A percentile compares a stretch with the other conserved stretches of the same genome.
phyloP scores from a whole-genome alignment of 2,329 filamentous ascomycete species.

The Fonsecaea nubica region DNA sequence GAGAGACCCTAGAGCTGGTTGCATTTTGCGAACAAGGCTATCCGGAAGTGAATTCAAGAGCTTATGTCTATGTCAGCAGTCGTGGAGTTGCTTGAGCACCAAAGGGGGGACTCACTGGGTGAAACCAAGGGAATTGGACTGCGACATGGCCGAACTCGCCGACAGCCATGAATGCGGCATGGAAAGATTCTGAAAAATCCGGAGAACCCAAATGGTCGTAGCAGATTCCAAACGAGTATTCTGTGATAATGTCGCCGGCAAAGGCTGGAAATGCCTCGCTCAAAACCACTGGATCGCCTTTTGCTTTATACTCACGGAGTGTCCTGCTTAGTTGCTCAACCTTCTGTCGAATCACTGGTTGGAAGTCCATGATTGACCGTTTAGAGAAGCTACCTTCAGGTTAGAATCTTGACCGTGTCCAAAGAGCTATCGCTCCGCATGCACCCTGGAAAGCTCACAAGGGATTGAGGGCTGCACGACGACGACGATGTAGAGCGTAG shows the following conservation, averaged over 20 bases:
- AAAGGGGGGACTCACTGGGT: slow-evolving; percentile 6
- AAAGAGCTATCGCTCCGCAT: background rate
- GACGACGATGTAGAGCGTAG: slow-evolving; percentile 45
- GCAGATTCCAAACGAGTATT: slow-evolving; percentile 43
- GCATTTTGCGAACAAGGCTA: slow-evolving; percentile 8
- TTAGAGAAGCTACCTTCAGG: slow-evolving; percentile 48
- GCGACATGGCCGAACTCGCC: slow-evolving; percentile 26
- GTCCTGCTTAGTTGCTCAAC: slow-evolving; percentile 12
- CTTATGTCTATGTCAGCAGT: slow-evolving; percentile 2
- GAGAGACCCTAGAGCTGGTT: slow-evolving; percentile 8
- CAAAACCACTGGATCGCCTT: slow-evolving; percentile 2
- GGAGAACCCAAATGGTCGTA: slow-evolving; percentile 20
- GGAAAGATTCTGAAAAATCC: slow-evolving; percentile 25
- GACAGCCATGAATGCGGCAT: slow-evolving; percentile 36
- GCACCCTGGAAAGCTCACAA: slow-evolving; percentile 33
- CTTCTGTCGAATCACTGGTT: slow-evolving; percentile 46
- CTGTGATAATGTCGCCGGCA: slow-evolving; percentile 55
- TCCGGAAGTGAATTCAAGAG: slow-evolving; percentile 12
- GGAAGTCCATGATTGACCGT: slow-evolving; percentile 45
- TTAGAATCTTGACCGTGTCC: background rate
- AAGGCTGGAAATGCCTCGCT: slow-evolving; percentile 47
- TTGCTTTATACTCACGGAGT: slow-evolving; percentile 10
- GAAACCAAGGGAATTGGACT: slow-evolving; percentile 29
- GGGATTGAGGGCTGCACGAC: slow-evolving; percentile 48
- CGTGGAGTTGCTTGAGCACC: background rate